Base-by-base conservation (phyloP, 768 basidiomycete species). In the Paxillus involutus region DNA sequence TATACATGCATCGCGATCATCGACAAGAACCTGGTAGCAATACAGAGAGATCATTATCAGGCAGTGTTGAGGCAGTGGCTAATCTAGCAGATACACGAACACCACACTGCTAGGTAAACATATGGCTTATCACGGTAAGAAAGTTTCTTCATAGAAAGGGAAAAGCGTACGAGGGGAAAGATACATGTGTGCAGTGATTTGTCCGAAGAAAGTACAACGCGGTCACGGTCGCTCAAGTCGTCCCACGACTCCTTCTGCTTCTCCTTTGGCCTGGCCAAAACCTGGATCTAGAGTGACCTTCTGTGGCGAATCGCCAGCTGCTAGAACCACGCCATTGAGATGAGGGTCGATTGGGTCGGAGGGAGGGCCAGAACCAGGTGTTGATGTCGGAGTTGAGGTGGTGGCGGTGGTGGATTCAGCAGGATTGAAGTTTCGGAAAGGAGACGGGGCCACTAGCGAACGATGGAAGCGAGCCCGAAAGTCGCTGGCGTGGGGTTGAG, bases 401-500 rank as follows among this genome's bases (percentile, higher is more conserved):
- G 26, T 26, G 26, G 26, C 26, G 26, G 26, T 63, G 4, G 69
- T 57, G 40, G 66, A 66, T 1, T 71, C 69, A 0, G 58, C 44
- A 6, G 64, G 54, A 39, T 63, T 68, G 48, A 70, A 70, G 47
- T 55, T 68, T n/a, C 64, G 71, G 69, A 87, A 88, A 5, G 86
- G 86, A 0, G 82, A 76, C 0, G 84, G 85, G 0, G 78, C 84
- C 16, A 77, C 75, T 45, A 88, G 75, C 2, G 84, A 70, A 21
- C 84, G 75, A 53, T 83, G 84, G 64, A 88, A 88, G 44, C 86
- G 82, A 9, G 81, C 82, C 19, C 86, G 83, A 59, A 87, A 83
- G 48, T 87, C 84, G 60, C 74, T 80, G 30, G 75, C 62, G 16
- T 71, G 57, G 5, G 71, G 61, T 7, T 64, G 65, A 11, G 61